Percentiles rank a stretch among this genome's conserved stretches.
Conservation (phyloP, 2,329 filamentous ascomycete genomes). For the Sporothrix curviconia region DNA sequence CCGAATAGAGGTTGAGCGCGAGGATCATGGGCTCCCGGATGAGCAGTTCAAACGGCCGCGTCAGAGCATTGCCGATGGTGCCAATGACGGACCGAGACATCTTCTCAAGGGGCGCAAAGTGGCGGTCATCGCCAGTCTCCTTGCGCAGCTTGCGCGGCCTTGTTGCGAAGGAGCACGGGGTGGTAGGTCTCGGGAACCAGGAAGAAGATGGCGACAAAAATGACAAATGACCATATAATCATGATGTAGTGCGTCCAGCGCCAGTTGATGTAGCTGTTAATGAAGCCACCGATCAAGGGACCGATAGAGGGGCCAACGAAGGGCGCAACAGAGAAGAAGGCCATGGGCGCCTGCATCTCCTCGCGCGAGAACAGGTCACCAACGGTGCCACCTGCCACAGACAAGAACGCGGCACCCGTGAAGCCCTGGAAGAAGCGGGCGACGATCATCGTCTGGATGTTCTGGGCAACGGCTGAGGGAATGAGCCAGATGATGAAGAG, state of each 20-base stretch:
- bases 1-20: conserved; percentile 73
- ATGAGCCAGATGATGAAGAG: conserved; percentile 76
- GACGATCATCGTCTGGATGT: conserved; percentile 74
- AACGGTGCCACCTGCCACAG: conserved; percentile 78
- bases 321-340: conserved; percentile 63
- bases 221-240: conserved; percentile 68
- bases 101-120: conserved; percentile 71
- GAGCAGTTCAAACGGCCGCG: conserved; percentile 73
- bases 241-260: conserved; percentile 80
- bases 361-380: conserved; percentile 67
- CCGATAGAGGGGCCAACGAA: conserved; percentile 57
- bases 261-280: conserved; percentile 70
- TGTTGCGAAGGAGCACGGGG: conserved; percentile 64
- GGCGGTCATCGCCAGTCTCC: conserved; percentile 71
- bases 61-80: conserved; percentile 53
- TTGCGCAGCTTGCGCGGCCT: conserved; percentile 63
- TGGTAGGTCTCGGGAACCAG: conserved; percentile 86
- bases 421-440: conserved; percentile 72
- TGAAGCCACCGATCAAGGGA: conserved; percentile 67
- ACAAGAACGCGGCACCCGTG: conserved; percentile 60
- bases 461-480: conserved; percentile 72
- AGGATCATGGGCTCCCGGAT: conserved; percentile 79
- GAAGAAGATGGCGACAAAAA: conserved; percentile 58
- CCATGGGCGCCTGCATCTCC: conserved; percentile 74
- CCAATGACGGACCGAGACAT: conserved; percentile 52